Base-by-base conservation (phyloP, 2,329 filamentous ascomycete genomes). In the Aspergillus oerlinghausenensis region DNA sequence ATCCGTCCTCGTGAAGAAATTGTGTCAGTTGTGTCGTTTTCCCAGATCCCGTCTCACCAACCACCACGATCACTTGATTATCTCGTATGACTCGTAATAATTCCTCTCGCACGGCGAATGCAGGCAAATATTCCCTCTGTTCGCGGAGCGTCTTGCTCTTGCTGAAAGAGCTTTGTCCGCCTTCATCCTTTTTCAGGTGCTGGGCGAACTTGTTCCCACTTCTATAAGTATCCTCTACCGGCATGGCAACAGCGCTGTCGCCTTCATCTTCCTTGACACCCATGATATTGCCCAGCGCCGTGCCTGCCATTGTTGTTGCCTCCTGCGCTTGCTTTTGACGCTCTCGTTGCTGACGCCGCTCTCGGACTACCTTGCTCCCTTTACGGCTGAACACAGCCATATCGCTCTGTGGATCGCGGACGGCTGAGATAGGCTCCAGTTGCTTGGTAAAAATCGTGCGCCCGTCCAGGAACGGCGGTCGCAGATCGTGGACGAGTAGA, bases 371-470 rank as follows among this genome's bases (percentile, higher is more conserved):
- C 65, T 86, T 89, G 70, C 93, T 97, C 0, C 94, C 94, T 72
- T 97, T 97, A 47, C 93, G 84, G 76, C 92, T 96, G 67, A 97
- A 97, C 1, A 99, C 92, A 1, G 94, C 94, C 94, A 99, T 96
- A 69, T 99, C 94, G 70, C 95, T 99, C 74, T 97, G 93, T 26
- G 89, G 87, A 71, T 99, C 94, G 52, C 89, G 84, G 14, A 99
- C 90, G 0, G 94, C 95, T 0, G 93, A 91, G 1, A 99, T 89
- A 0, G 94, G 95, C 57, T 99, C 94, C 23, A 97, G 74, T 73
- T 99, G 95, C 74, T 97, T 97, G 3, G 94, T 99, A 72, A 99
- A 99, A 56, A 99, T 89, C 21, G 88, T 97, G 65, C 92, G 87
- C 25, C 94, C 94, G 75, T 99, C 93, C 50, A 99, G 78, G 68